phyloP scores from a whole-genome alignment of 2,329 filamentous ascomycete species.

The Decorospora gaudefroyi region DNA sequence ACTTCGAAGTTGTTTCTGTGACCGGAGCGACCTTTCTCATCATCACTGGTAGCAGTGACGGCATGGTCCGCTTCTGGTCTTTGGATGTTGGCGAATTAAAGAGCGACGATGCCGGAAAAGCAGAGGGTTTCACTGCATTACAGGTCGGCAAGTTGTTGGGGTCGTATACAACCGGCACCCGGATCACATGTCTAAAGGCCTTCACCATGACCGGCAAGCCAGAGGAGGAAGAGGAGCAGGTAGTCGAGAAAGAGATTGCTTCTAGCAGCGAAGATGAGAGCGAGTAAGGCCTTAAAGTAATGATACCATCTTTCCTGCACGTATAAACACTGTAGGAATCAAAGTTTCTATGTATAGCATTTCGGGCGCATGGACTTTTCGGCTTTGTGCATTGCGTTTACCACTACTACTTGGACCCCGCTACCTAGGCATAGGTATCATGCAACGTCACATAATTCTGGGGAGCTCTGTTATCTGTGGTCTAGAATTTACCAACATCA shows the following conservation, averaged over 20 bases:
- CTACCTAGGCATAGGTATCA: too few relatives aligned
- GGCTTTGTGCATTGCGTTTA: too few relatives aligned
- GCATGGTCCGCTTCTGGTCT: slow-evolving; percentile 78
- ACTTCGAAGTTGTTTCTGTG: slow-evolving; percentile 70
- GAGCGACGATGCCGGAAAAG: slow-evolving; percentile 16
- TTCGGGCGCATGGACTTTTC: too few relatives aligned
- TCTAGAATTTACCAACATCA: too few relatives aligned
- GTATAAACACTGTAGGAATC: too few relatives aligned
- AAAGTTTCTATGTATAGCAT: too few relatives aligned
- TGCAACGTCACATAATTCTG: too few relatives aligned
- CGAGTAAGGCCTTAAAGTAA: slow-evolving; percentile 19
- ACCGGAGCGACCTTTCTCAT: slow-evolving; percentile 56
- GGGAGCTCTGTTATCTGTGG: too few relatives aligned
- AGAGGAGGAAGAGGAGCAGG: slow-evolving; percentile 29
- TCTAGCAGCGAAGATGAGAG: slow-evolving; percentile 31
- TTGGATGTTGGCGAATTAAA: slow-evolving; percentile 49
- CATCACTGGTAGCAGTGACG: slow-evolving; percentile 81
- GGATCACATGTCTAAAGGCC: slow-evolving; percentile 85
- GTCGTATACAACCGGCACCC: slow-evolving; percentile 80
- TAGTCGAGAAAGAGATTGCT: slow-evolving; percentile 22
- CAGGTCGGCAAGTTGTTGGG: slow-evolving; percentile 71
- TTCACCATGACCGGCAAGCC: slow-evolving; percentile 73
- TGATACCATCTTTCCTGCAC: slow-evolving; percentile 28
- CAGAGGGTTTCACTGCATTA: slow-evolving; percentile 34
- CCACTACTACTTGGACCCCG: too few relatives aligned